These are phyloP conservation scores for Mycena sanguinolenta DNA, from an alignment of 768 basidiomycete species.

Conservation along the genomic window DNA sequence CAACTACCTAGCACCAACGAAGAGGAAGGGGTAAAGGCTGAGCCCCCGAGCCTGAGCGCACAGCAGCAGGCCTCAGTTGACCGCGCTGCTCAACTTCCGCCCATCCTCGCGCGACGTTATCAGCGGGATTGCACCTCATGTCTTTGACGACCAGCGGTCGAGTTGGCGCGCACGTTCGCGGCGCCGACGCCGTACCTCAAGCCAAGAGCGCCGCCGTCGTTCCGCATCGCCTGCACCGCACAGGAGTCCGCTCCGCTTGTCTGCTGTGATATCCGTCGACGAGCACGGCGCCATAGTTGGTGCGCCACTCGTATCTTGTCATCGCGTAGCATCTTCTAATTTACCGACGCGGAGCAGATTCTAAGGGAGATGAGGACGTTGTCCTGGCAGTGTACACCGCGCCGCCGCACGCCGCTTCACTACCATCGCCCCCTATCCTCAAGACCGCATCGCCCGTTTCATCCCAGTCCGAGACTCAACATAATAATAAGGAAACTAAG, in stretches of 20 bases:
- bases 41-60: neutral
- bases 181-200: slow-evolving; percentile 8
- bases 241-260: slow-evolving; percentile 27
- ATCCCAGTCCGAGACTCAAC: neutral
- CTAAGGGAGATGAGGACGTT: slow-evolving; percentile 10
- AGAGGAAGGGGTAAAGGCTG: neutral
- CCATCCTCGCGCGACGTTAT: slow-evolving; percentile 37
- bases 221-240: neutral
- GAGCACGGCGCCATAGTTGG: slow-evolving; percentile 19
- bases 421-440: neutral
- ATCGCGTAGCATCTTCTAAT: neutral
- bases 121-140: slow-evolving; percentile 35
- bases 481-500: slow-evolving; percentile 1
- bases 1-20: neutral
- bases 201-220: neutral
- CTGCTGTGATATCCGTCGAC: slow-evolving; percentile 17
- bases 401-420: neutral
- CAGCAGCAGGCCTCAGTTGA: slow-evolving; percentile 28
- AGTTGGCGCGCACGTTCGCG: neutral
- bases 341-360: neutral
- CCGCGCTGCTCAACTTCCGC: slow-evolving; percentile 34
- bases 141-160: slow-evolving; percentile 31
- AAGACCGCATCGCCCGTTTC: too few species aligned
- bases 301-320: slow-evolving; percentile 4
- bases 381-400: slow-evolving; percentile 21